phyloP scores from a whole-genome alignment of 768 basidiomycete genomes.

The Mycena galericulata region DNA sequence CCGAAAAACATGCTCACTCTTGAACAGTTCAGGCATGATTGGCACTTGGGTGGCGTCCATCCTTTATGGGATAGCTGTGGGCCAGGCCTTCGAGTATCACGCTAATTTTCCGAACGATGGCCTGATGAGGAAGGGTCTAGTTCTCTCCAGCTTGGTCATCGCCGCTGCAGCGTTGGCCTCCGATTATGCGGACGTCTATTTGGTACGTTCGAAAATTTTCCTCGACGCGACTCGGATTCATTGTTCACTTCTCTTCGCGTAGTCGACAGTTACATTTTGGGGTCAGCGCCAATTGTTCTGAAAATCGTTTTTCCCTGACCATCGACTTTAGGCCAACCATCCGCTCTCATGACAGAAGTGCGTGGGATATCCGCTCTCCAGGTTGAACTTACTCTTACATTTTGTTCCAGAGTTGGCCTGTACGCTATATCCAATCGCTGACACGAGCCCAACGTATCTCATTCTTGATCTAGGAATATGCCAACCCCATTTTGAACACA shows the following conservation, averaged over 20 bases:
- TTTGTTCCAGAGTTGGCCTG: constrained; percentile 1
- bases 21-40: neutral
- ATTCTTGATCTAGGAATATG: neutral
- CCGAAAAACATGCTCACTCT: no score
- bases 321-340: neutral
- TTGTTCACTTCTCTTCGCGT: neutral
- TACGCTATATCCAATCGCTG: neutral
- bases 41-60: constrained; percentile 8
- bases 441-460: neutral
- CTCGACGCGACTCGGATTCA: neutral
- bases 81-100: neutral
- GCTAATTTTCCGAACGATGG: neutral
- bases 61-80: neutral
- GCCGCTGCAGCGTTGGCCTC: neutral
- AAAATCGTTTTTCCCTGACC: neutral
- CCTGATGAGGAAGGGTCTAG: neutral
- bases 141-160: neutral
- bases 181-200: constrained; percentile 4
- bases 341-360: neutral
- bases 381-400: neutral
- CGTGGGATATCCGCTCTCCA: neutral
- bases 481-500: neutral
- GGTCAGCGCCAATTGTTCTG: neutral
- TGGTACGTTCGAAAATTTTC: neutral
- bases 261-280: neutral